Conservation (phyloP, 1,284 basidiomycete species). For the Coriolopsis trogii region DNA sequence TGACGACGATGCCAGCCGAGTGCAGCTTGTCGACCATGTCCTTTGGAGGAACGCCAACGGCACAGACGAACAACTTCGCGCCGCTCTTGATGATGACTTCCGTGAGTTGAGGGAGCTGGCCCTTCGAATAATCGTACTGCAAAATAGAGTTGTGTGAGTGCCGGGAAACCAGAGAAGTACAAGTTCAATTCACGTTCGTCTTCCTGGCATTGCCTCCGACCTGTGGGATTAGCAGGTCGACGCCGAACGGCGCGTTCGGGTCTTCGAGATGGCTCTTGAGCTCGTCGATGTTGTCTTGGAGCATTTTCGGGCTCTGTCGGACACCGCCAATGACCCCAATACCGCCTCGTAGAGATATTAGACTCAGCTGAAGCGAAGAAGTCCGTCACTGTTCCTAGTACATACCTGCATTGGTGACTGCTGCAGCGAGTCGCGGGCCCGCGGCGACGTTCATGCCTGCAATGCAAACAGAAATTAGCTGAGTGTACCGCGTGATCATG, state of each 20-base stretch:
- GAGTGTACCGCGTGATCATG: not conserved
- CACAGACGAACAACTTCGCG: conserved; percentile 81
- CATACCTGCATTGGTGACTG: conserved; percentile 75
- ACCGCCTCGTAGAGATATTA: conserved; percentile 50
- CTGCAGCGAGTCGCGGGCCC: conserved; percentile 76
- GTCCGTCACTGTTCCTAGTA: not conserved
- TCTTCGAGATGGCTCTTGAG: conserved; percentile 73
- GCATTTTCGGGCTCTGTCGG: conserved; percentile 68
- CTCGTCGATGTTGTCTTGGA: conserved; percentile 65
- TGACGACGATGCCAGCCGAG: conserved; percentile 75
- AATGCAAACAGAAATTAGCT: not conserved
- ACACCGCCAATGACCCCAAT: conserved; percentile 87
- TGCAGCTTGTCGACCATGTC: conserved; percentile 83
- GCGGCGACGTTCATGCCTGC: conserved; percentile 87
- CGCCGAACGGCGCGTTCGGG: conserved; percentile 78
- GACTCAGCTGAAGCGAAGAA: not conserved
- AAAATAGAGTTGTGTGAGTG: not conserved
- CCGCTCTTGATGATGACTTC: conserved; percentile 81
- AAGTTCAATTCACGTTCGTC: conserved; percentile 60
- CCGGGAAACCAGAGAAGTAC: not conserved
- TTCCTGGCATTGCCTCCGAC: conserved; percentile 79
- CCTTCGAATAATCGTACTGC: conserved; percentile 77
- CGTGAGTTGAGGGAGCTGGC: conserved; percentile 73
- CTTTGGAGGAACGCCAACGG: conserved; percentile 84
- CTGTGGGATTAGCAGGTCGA: conserved; percentile 83